Evolutionary conservation across 345 rosid genomes (phyloP), one percentile per base, ranked within the genome.

Genomic region (Kernera saxatilis): DNA sequence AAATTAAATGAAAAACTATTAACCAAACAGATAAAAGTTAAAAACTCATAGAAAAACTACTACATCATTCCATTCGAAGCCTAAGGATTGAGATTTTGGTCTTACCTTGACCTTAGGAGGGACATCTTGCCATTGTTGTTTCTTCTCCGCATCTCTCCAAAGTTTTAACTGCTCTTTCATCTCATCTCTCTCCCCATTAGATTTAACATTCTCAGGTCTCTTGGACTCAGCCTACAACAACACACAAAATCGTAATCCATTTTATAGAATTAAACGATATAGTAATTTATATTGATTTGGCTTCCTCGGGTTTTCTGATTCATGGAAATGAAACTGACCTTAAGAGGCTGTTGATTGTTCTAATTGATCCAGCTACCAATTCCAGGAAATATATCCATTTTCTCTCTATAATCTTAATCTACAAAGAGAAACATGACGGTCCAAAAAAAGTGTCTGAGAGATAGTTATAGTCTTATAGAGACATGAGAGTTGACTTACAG

Each of bases 91-190:
- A n/a, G 3, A 35, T 23, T 26, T 43, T 8, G 5, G 19, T 59
- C 65, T 29, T 45, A 88, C 95, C 85, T 85, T 82, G 74, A 87
- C 75, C 76, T 78, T 67, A 18, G 92, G 82, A 74, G 79, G 73
- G 46, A 69, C 72, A 71, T 83, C 88, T 14, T 23, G 19, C 92
- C 94, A 91, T 15, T 74, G 78, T 19, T 88, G 81, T 74, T 87
- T 88, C 25, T 37, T 45, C 29, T 63, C 41, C 30, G 68, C 40
- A 58, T 74, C 68, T 45, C 41, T 63, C 68, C 68, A 63, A 63
- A 45, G 40, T 45, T 46, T 35, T 12, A 57, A 0, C 37, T 57
- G 64, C 19, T 30, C 26, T 19, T 30, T 45, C 55, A 22, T 35
- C 18, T 57, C 64, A 36, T 57, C 45, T 35, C 8, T 36, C 6